phyloP scores from a whole-genome alignment of 23 red algal genomes.

The Gracilaria domingensis region DNA sequence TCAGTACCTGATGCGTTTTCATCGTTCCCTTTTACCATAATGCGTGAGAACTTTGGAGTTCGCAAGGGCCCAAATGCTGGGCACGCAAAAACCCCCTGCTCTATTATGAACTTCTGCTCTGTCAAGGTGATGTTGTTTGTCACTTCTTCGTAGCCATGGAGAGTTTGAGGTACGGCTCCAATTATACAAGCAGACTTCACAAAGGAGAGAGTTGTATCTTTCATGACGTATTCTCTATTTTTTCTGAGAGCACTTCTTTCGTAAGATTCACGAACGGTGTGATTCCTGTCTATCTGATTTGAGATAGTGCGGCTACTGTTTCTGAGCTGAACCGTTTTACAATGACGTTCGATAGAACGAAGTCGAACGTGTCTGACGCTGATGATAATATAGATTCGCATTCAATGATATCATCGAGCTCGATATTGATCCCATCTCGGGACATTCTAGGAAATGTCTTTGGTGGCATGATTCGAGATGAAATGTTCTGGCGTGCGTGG shows the following conservation, averaged over 20 bases:
- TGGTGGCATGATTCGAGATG: neutral
- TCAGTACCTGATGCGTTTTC: neutral
- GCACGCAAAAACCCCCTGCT: neutral
- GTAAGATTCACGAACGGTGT: neutral
- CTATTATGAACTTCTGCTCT: neutral
- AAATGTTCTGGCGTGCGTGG: neutral
- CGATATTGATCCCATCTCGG: neutral
- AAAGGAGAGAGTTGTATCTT: neutral
- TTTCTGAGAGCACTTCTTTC: neutral
- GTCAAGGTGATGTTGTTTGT: neutral
- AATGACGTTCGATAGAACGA: neutral
- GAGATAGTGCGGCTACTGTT: neutral
- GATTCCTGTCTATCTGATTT: neutral
- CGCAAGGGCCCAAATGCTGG: neutral
- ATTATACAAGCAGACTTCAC: conserved; percentile 7
- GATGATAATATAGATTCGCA: neutral
- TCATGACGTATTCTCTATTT: neutral
- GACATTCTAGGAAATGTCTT: neutral
- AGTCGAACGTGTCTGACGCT: neutral
- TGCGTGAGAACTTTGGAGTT: neutral
- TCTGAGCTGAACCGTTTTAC: neutral
- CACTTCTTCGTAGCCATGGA: neutral
- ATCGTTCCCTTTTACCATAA: neutral
- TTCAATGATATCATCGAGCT: neutral
- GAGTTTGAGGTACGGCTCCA: neutral